Percentiles rank a stretch among this genome's conserved stretches.
Conservation (phyloP, 371 early-diverging fungal species). For the Actinomucor elegans region DNA sequence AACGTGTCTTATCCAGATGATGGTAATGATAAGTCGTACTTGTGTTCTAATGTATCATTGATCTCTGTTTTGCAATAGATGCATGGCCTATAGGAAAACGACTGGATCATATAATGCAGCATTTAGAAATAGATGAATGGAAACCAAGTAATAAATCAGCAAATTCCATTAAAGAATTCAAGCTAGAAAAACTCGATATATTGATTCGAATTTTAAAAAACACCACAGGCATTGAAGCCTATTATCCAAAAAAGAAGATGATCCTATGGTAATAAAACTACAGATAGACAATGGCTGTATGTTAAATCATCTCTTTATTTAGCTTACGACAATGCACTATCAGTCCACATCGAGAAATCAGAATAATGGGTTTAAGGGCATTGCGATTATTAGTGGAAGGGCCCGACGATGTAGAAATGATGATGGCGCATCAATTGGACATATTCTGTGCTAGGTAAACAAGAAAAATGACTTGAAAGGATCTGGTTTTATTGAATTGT, state of each 20-base stretch:
- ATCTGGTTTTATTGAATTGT: background rate
- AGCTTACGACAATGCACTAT: constrained; percentile 59
- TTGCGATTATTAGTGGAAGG: constrained; percentile 54
- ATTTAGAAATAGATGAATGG: constrained; percentile 41
- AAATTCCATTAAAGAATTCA: constrained; percentile 29
- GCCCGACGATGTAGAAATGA: constrained; percentile 38
- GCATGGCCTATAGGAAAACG: constrained; percentile 39
- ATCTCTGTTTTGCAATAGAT: constrained; percentile 21
- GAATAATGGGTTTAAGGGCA: constrained; percentile 55
- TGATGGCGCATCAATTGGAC: constrained; percentile 60
- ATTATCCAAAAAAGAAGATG: constrained; percentile 36
- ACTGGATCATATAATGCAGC: constrained; percentile 33
- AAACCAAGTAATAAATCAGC: constrained; percentile 20
- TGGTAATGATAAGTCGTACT: constrained; percentile 21
- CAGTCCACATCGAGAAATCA: constrained; percentile 52
- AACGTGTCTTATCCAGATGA: constrained; percentile 48
- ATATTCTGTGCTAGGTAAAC: constrained; percentile 65
- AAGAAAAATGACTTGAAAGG: background rate
- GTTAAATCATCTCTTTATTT: background rate
- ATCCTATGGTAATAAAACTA: constrained; percentile 30
- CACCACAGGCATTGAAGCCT: constrained; percentile 37
- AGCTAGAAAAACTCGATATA: constrained; percentile 36
- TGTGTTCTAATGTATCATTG: background rate
- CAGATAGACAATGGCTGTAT: background rate
- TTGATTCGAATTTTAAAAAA: constrained; percentile 46